Conservation (phyloP, 768 basidiomycete genomes). For the Pulveroboletus sp. region DNA sequence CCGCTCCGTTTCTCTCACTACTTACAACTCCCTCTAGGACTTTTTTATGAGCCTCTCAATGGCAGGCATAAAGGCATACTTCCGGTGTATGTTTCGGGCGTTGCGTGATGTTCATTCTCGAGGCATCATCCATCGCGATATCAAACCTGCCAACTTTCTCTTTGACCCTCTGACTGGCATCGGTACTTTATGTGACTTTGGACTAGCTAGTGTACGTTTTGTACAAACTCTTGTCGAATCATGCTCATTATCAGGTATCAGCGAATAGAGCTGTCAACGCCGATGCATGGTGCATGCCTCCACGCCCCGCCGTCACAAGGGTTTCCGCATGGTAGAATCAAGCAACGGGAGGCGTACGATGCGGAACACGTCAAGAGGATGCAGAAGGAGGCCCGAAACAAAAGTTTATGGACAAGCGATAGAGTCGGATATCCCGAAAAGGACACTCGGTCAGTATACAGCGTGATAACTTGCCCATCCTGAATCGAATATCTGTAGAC, state of each 20-base stretch:
- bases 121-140: constrained; percentile 91
- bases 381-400: constrained; percentile 58
- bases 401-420: constrained; percentile 53
- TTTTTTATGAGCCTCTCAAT: constrained; percentile 76
- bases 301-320: constrained; percentile 64
- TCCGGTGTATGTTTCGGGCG: constrained; percentile 87
- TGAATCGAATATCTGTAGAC: constrained; percentile 39
- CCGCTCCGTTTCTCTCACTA: background rate
- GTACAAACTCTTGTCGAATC: background rate
- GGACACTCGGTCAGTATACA: constrained; percentile 55
- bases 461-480: background rate
- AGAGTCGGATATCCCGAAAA: constrained; percentile 75
- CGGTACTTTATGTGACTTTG: constrained; percentile 92
- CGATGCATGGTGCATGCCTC: constrained; percentile 59
- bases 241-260: constrained; percentile 26
- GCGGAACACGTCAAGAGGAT: constrained; percentile 48
- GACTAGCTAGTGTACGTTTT: constrained; percentile 80
- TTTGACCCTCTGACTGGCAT: constrained; percentile 80
- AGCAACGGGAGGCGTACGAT: constrained; percentile 42
- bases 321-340: constrained; percentile 66
- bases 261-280: constrained; percentile 50
- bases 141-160: constrained; percentile 97
- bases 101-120: constrained; percentile 84
- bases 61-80: constrained; percentile 76
- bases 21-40: constrained; percentile 43